Evolutionary conservation across 768 basidiomycete species (phyloP).

Genomic region (Tricholoma bakamatsutake): DNA sequence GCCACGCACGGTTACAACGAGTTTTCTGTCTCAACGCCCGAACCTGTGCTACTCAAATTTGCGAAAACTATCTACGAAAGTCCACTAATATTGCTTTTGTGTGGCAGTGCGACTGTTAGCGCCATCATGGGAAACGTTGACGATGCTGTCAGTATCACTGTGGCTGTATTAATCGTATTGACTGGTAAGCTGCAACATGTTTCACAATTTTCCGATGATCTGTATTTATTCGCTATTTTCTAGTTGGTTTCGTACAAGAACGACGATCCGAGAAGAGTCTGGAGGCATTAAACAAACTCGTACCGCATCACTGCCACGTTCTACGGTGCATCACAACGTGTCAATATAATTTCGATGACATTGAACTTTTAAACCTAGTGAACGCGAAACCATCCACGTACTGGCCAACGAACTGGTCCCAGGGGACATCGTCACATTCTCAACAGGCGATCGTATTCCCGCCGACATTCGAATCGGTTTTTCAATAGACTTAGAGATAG

Average conservation of each 20-base stretch:
- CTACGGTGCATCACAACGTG: conserved; percentile 45
- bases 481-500: conserved; percentile 86
- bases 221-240: background rate
- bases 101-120: conserved; percentile 86
- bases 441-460: conserved; percentile 90
- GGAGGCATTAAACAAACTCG: conserved; percentile 93
- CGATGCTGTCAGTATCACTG: conserved; percentile 88
- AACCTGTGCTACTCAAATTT: conserved; percentile 82
- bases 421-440: conserved; percentile 85
- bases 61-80: conserved; percentile 94
- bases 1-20: conserved; percentile 86
- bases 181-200: conserved; percentile 53
- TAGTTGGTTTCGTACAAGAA: conserved; percentile 94
- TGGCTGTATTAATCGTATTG: conserved; percentile 89
- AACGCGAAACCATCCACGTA: conserved; percentile 66
- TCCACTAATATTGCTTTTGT: conserved; percentile 84
- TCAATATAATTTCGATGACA: background rate
- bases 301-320: conserved; percentile 94
- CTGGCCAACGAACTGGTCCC: conserved; percentile 97
- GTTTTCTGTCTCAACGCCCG: conserved; percentile 79
- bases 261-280: conserved; percentile 90
- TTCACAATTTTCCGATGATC: background rate
- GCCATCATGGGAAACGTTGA: conserved; percentile 94
- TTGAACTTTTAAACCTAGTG: conserved; percentile 30
- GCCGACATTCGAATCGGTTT: conserved; percentile 83